Base-by-base conservation (phyloP, 768 basidiomycete genomes). In the Serendipita indica region DNA sequence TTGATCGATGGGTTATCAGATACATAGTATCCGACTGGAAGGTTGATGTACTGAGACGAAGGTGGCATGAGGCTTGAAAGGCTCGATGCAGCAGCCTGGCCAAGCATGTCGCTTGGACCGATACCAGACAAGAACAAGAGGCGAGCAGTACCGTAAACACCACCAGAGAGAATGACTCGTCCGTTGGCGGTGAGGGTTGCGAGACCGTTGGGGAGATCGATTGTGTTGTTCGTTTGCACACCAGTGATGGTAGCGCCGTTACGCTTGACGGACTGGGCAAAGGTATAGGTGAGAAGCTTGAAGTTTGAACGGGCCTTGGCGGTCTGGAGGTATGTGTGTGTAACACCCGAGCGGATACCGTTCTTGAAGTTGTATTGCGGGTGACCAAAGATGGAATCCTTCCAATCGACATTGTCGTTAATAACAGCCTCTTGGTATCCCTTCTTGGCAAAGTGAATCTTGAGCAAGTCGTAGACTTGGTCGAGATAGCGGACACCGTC, bases 1-100 rank as follows among this genome's bases (percentile, higher is more conserved):
- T 81, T 81, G 64, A 83, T 79, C 3, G 79, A 80, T 16, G 81
- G 81, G 66, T 82, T 82, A 64, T 83, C 81, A 25, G 73, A 75
- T 4, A 77, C 77, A 60, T 65, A 45, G 33, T 73, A 67, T 3
- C 81, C 81, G 41, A 82, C 80, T 1, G 80, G 81, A 25, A 82
- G 70, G 66, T 81, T 70, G 66, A 82, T 81, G 72, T 73, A 83
- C 57, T 78, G 67, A 4, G 66, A 64, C 57, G 71, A 64, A 6
- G 77, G 72, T 16, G 80, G 81, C 7, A 83, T 69, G 39, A 72
- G 69, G 30, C 73, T 67, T 2, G 73, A 75, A 3, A 77, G 77
- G 2, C 65, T 64, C n/a, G 78, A 60, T 64, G 79, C 74, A 12
- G 60, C 64, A 4, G 79, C 80, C 18, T 78, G 57, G 57, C 70